Conservation (phyloP, 2,329 filamentous ascomycete species). For the Daldinia sp. region DNA sequence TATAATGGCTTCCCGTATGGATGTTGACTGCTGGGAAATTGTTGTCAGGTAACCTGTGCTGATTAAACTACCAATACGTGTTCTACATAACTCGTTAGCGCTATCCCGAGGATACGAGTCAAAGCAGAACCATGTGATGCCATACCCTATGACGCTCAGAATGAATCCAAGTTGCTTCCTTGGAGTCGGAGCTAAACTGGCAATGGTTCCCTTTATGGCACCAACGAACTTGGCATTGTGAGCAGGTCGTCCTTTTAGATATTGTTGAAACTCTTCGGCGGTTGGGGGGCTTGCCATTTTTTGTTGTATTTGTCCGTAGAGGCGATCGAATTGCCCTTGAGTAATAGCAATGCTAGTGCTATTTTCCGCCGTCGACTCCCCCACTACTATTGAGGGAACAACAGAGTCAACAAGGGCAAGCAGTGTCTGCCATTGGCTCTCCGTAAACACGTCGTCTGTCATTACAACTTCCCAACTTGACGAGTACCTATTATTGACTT, state of each 20-base stretch:
- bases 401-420: slow-evolving; percentile 28
- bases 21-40: slow-evolving; percentile 57
- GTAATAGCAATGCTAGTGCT: neutral
- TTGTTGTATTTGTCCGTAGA: neutral
- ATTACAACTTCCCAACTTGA: neutral
- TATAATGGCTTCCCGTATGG: slow-evolving; percentile 58
- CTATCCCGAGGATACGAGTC: neutral
- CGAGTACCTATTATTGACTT: too few relatives aligned
- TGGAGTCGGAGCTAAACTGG: neutral
- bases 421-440: slow-evolving; percentile 17
- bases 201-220: neutral
- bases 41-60: slow-evolving; percentile 61
- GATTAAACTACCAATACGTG: slow-evolving; percentile 58
- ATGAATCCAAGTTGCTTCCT: slow-evolving; percentile 6
- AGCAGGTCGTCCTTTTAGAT: neutral
- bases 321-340: neutral
- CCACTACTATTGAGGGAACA: slow-evolving; percentile 18
- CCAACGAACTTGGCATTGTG: slow-evolving; percentile 7
- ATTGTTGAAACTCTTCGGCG: neutral
- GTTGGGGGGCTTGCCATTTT: neutral
- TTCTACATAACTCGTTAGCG: slow-evolving; percentile 45
- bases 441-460: slow-evolving; percentile 3
- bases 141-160: slow-evolving; percentile 3
- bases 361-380: neutral
- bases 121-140: neutral